phyloP scores from a whole-genome alignment of 2,329 filamentous ascomycete genomes.

The Verticillium zaregamsianum region DNA sequence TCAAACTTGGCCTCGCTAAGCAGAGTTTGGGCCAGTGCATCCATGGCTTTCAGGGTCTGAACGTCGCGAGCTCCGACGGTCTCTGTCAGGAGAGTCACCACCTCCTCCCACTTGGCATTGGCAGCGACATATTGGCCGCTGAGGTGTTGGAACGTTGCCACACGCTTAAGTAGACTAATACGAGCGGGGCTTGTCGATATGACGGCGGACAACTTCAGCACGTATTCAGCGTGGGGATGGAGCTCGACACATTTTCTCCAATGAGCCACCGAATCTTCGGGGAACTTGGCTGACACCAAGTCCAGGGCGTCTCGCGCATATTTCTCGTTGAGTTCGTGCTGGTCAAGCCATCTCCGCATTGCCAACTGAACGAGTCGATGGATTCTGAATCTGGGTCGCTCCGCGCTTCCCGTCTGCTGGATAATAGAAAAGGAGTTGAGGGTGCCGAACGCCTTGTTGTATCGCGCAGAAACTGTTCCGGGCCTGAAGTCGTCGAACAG shows the following conservation, averaged over 20 bases:
- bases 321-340: background rate
- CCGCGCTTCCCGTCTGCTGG: background rate
- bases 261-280: background rate
- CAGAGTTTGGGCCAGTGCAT: background rate
- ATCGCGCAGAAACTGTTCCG: background rate
- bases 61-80: background rate
- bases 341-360: background rate
- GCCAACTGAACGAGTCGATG: background rate
- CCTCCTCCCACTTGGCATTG: background rate
- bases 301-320: background rate
- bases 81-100: background rate
- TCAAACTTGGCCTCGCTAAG: background rate
- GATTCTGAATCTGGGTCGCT: background rate
- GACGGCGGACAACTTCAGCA: background rate
- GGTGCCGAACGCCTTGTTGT: background rate
- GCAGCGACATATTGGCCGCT: background rate
- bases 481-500: background rate
- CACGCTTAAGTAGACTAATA: background rate
- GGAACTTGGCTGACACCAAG: background rate
- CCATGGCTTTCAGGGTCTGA: background rate
- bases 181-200: background rate
- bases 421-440: background rate
- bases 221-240: background rate
- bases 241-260: constrained; percentile 1
- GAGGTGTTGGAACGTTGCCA: background rate